Evolutionary conservation across 2,329 filamentous ascomycete genomes (phyloP).

Genomic region (Amauroascus niger): DNA sequence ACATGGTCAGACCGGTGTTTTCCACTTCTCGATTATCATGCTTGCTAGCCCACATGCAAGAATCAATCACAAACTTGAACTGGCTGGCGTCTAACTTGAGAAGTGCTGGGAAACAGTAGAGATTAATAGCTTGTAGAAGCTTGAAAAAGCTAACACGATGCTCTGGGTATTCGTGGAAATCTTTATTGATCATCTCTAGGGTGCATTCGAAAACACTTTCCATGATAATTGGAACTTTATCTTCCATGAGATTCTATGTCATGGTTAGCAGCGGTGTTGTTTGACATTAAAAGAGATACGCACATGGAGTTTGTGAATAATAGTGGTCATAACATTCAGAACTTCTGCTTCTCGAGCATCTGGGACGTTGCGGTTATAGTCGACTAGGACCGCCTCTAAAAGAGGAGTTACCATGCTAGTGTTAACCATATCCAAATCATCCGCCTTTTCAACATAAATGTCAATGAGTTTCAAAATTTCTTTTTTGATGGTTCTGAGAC

Average conservation of each 20-base stretch:
- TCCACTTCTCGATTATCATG: slow-evolving; percentile 98
- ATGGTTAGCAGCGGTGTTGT: slow-evolving; percentile 26
- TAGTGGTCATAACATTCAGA: slow-evolving; percentile 91
- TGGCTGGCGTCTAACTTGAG: slow-evolving; percentile 90
- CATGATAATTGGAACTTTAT: slow-evolving; percentile 95
- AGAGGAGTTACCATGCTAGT: slow-evolving; percentile 92
- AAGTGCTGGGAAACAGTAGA: slow-evolving; percentile 91
- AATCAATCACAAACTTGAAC: slow-evolving; percentile 99
- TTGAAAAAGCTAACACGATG: slow-evolving; percentile 99
- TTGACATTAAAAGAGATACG: slow-evolving; percentile 48
- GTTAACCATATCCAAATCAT: slow-evolving; percentile 88
- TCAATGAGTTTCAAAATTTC: slow-evolving; percentile 98
- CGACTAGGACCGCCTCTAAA: slow-evolving; percentile 82
- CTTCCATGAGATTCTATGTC: slow-evolving; percentile 79
- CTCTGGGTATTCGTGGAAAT: slow-evolving; percentile 97
- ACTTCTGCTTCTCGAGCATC: slow-evolving; percentile 95
- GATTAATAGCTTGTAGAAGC: slow-evolving; percentile 85
- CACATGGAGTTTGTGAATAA: slow-evolving; percentile 93
- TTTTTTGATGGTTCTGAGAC: slow-evolving; percentile 95
- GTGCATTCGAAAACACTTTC: slow-evolving; percentile 98
- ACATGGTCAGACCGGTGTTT: slow-evolving; percentile 94
- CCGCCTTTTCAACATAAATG: slow-evolving; percentile 95
- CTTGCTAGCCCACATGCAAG: slow-evolving; percentile 99
- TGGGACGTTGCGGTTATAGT: slow-evolving; percentile 95
- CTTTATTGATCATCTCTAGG: slow-evolving; percentile 99